A percentile compares a stretch with the other conserved stretches of the same genome.
Evolutionary conservation across 2,329 filamentous ascomycete species (phyloP).

Genomic region (Hansfordia pulvinata): DNA sequence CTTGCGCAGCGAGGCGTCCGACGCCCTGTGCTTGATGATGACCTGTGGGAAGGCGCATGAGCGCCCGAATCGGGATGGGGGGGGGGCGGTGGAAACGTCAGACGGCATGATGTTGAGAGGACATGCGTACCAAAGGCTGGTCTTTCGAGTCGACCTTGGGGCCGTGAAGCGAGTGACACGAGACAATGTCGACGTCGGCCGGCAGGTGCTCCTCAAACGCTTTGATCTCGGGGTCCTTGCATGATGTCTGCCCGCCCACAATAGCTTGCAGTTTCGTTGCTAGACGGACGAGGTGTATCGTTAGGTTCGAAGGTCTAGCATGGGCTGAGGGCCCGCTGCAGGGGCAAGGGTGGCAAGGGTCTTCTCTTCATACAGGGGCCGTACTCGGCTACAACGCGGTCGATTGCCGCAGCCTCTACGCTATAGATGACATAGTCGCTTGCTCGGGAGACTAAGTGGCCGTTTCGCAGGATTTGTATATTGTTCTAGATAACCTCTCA

Average conservation of each 20-base stretch:
- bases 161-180: conserved; percentile 92
- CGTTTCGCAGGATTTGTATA: conserved; percentile 84
- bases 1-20: conserved; percentile 59
- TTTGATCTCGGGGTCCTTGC: conserved; percentile 90
- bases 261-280: conserved; percentile 92
- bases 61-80: not conserved
- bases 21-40: conserved; percentile 84
- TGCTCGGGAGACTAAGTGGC: conserved; percentile 85
- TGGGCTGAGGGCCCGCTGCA: conserved; percentile 7
- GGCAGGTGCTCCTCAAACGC: conserved; percentile 88
- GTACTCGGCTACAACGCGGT: conserved; percentile 73
- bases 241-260: conserved; percentile 94
- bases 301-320: conserved; percentile 2
- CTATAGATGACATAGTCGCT: conserved; percentile 99
- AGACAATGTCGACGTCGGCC: conserved; percentile 79
- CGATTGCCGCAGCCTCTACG: conserved; percentile 87
- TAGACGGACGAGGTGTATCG: conserved; percentile 21
- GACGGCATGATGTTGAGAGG: not conserved
- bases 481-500: conserved; percentile 55
- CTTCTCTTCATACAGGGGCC: conserved; percentile 64
- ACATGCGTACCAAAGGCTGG: conserved; percentile 63
- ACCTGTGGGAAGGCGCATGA: conserved; percentile 29
- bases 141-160: conserved; percentile 78
- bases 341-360: conserved; percentile 7
- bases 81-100: not conserved